A percentile compares a stretch with the other conserved stretches of the same genome.
These are phyloP conservation scores for Chaetoceros tenuissimus DNA, from an alignment of 108 stramenopile genomes.

Conservation along the genomic window DNA sequence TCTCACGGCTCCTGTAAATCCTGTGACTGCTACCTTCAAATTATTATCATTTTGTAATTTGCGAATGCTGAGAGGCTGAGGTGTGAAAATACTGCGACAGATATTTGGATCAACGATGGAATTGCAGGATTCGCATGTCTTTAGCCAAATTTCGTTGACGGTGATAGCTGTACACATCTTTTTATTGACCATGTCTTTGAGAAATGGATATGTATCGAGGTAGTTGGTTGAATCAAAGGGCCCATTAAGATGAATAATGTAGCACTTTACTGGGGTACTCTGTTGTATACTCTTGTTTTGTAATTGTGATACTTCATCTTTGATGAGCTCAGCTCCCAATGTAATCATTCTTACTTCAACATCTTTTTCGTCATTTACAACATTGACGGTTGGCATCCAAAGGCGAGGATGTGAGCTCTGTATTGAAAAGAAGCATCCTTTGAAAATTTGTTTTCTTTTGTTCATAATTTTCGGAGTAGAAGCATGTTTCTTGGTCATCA, in stretches of 20 bases:
- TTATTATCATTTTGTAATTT: neutral
- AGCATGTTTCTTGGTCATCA: too few relatives aligned
- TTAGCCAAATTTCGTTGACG: slow-evolving; percentile 57
- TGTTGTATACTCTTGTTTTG: slow-evolving; percentile 1
- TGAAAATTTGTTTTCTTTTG: slow-evolving; percentile 25
- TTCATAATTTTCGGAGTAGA: slow-evolving; percentile 3
- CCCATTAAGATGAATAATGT: slow-evolving; percentile 38
- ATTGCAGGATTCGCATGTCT: slow-evolving; percentile 28
- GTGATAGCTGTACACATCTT: slow-evolving; percentile 32
- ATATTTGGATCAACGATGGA: slow-evolving; percentile 31
- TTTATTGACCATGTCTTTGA: slow-evolving; percentile 21
- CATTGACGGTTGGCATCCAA: slow-evolving; percentile 32
- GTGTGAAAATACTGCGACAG: slow-evolving; percentile 46
- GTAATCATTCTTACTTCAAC: neutral
- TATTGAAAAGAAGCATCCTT: slow-evolving; percentile 47
- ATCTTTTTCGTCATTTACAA: slow-evolving; percentile 31
- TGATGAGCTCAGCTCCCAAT: slow-evolving; percentile 1
- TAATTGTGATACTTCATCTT: slow-evolving; percentile 2
- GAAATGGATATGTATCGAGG: slow-evolving; percentile 18
- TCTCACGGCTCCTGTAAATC: slow-evolving; percentile 48
- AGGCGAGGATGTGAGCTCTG: slow-evolving; percentile 20
- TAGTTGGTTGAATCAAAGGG: neutral
- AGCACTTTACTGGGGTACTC: slow-evolving; percentile 16
- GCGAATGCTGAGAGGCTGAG: slow-evolving; percentile 13
- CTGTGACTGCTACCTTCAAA: slow-evolving; percentile 47